Evolutionary conservation across 805 yeast genomes (phyloP).

Genomic region (Monosporozyma siamensis): DNA sequence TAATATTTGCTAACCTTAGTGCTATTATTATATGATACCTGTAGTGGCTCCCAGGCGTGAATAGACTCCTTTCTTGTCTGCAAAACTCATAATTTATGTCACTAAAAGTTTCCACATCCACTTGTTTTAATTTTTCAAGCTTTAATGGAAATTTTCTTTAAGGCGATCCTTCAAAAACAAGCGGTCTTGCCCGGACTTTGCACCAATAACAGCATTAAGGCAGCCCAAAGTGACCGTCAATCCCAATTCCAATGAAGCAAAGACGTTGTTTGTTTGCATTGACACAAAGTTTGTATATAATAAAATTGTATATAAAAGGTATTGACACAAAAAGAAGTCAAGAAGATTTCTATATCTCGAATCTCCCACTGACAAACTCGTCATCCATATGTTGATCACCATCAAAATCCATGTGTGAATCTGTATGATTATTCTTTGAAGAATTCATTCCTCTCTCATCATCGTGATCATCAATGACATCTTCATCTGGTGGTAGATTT

Average conservation of each 20-base stretch:
- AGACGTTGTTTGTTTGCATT: no score
- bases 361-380: constrained; percentile 82
- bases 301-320: no score
- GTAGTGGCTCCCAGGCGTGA: no score
- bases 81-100: not conserved
- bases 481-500: constrained; percentile 72
- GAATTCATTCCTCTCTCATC: not conserved
- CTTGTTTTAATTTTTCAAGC: not conserved
- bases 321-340: no score
- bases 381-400: constrained; percentile 61
- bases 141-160: not conserved
- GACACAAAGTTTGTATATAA: not conserved
- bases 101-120: not conserved
- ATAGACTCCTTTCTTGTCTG: no score
- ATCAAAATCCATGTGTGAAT: constrained; percentile 27
- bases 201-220: no score
- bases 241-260: no score
- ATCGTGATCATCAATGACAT: constrained; percentile 47
- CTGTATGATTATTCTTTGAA: not conserved
- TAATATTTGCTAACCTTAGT: no score
- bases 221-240: no score
- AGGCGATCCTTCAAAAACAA: not conserved
- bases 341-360: constrained; percentile 42
- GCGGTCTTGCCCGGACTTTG: not conserved
- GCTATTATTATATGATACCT: no score